Evolutionary conservation across 164 flowering plant genomes (phyloP).

Genomic region (Vitis vinifera): DNA sequence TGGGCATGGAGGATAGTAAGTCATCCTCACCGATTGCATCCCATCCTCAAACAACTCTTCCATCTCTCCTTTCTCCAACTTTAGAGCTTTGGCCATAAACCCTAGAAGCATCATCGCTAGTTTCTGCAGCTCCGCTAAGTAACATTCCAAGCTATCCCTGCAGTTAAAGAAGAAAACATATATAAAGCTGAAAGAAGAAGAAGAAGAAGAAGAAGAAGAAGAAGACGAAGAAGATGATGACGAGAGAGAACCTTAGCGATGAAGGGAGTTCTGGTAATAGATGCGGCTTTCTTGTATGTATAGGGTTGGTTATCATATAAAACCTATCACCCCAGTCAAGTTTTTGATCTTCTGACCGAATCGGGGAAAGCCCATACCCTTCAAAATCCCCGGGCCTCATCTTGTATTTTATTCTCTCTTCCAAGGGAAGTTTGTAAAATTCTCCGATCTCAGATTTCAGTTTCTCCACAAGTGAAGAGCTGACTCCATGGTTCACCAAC

Average conservation of each 20-base stretch:
- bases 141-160: conserved; percentile 24
- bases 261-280: conserved; percentile 33
- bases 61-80: conserved; percentile 23
- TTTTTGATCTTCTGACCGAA: conserved; percentile 15
- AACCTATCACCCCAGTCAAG: conserved; percentile 24
- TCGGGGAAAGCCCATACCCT: conserved; percentile 37
- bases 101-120: conserved; percentile 20
- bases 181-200: too few species aligned
- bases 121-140: conserved; percentile 21
- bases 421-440: conserved; percentile 36
- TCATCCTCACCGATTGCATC: conserved; percentile 35
- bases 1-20: conserved; percentile 49
- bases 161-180: neutral
- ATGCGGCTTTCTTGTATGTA: conserved; percentile 19
- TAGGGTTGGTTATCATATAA: conserved; percentile 20
- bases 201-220: too few species aligned
- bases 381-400: conserved; percentile 29
- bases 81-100: conserved; percentile 20
- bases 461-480: conserved; percentile 23
- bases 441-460: conserved; percentile 32
- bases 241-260: conserved; percentile 19
- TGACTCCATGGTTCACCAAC: conserved; percentile 48
- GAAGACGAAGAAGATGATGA: too few species aligned
- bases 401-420: conserved; percentile 34
- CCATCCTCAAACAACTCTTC: conserved; percentile 38